Conservation (phyloP, 2,329 filamentous ascomycete genomes). For the Pyrenophora teres region DNA sequence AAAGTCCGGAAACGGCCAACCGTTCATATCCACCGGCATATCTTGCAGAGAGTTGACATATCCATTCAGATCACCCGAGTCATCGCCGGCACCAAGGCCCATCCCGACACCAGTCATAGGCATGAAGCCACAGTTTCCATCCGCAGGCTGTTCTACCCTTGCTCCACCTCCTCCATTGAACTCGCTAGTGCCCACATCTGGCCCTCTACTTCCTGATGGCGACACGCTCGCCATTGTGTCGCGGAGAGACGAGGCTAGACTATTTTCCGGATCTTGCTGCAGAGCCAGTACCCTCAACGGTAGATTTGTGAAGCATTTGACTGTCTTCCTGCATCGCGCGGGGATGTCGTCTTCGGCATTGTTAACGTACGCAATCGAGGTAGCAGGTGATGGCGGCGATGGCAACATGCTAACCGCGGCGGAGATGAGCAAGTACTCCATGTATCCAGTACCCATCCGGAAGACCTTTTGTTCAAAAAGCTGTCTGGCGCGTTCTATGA, state of each 20-base stretch:
- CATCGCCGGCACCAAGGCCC: conserved; percentile 1
- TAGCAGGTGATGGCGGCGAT: conserved; percentile 17
- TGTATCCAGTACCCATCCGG: conserved; percentile 44
- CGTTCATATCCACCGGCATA: conserved; percentile 35
- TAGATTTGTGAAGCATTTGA: conserved; percentile 34
- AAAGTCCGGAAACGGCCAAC: conserved; percentile 44
- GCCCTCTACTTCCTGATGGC: conserved; percentile 13
- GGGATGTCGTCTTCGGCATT: conserved; percentile 21
- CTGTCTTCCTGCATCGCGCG: conserved; percentile 30
- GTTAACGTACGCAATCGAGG: conserved; percentile 25
- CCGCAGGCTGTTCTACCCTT: not conserved
- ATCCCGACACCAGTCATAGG: conserved; percentile 14
- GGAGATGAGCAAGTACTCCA: conserved; percentile 44
- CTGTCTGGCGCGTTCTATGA: conserved; percentile 36
- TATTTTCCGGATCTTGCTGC: conserved; percentile 34
- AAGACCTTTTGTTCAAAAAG: conserved; percentile 43
- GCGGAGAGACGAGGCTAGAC: conserved; percentile 27
- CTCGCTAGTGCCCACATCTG: conserved; percentile 1
- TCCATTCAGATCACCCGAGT: conserved; percentile 12
- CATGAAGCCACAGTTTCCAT: conserved; percentile 9
- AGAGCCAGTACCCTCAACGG: conserved; percentile 38
- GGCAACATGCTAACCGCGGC: conserved; percentile 41
- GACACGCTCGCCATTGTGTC: conserved; percentile 22
- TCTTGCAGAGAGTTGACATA: conserved; percentile 33
- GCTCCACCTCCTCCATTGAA: conserved; percentile 3